These are phyloP conservation scores for Globisporangium nunn DNA, from an alignment of 352 stramenopile genomes.

Conservation along the genomic window DNA sequence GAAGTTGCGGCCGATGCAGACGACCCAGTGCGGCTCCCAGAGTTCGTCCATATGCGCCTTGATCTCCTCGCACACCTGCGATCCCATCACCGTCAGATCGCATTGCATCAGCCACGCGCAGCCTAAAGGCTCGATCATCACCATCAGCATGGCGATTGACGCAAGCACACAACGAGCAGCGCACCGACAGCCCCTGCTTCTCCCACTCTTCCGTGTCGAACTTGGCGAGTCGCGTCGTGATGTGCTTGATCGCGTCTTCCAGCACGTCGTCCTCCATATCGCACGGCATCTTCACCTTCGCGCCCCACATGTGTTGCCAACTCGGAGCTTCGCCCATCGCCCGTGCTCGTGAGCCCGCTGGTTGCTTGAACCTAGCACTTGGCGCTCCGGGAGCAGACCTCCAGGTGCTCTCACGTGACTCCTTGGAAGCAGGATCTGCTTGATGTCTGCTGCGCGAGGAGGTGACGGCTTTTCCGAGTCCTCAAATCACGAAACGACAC, in stretches of 20 bases:
- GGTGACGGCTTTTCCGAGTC: slow-evolving; percentile 6
- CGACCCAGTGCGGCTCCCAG: slow-evolving; percentile 81
- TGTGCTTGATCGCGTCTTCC: slow-evolving; percentile 78
- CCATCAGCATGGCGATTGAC: neutral
- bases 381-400: neutral
- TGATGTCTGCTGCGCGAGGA: neutral
- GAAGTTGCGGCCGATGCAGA: slow-evolving; percentile 89
- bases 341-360: neutral
- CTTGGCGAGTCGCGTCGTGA: slow-evolving; percentile 48
- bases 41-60: slow-evolving; percentile 66
- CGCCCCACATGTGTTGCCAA: slow-evolving; percentile 86
- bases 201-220: slow-evolving; percentile 85
- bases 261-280: slow-evolving; percentile 87
- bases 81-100: neutral
- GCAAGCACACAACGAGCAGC: neutral
- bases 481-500: neutral
- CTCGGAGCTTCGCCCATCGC: slow-evolving; percentile 70
- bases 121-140: neutral
- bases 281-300: slow-evolving; percentile 83
- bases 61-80: slow-evolving; percentile 73
- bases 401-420: too few relatives aligned
- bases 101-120: too few relatives aligned
- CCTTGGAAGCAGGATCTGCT: too few relatives aligned
- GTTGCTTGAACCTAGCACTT: too few relatives aligned
- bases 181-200: slow-evolving; percentile 61